Percentiles rank a stretch among this genome's conserved stretches.
phyloP scores from a whole-genome alignment of 176 grass and related monocot genomes.

The Pontederia paniculata region DNA sequence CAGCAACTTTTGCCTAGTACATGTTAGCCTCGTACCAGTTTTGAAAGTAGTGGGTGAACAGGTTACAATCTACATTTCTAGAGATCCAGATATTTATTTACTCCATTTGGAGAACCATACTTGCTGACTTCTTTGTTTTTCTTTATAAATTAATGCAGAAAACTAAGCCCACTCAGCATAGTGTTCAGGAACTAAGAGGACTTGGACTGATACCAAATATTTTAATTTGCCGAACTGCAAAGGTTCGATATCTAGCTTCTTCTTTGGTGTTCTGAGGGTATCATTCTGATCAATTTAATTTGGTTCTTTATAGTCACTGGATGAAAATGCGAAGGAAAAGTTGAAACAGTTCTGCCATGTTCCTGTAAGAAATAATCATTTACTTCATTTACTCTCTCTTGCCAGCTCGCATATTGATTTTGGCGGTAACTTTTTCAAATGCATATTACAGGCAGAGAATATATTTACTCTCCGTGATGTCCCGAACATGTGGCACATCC shows the following conservation, averaged over 20 bases:
- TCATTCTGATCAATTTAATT: constrained; percentile 1
- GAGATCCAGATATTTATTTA: not conserved
- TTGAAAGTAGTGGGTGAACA: constrained; percentile 41
- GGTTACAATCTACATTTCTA: constrained; percentile 11
- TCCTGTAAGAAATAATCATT: constrained; percentile 14
- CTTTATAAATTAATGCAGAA: constrained; percentile 26
- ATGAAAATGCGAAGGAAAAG: constrained; percentile 36
- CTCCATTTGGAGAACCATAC: no score
- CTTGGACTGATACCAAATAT: constrained; percentile 36
- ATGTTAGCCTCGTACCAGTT: constrained; percentile 37
- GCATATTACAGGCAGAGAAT: constrained; percentile 21
- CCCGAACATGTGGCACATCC: constrained; percentile 38
- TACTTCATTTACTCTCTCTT: not conserved
- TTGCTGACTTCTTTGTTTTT: not conserved
- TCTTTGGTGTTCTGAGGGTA: not conserved
- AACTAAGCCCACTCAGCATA: constrained; percentile 51
- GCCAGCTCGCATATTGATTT: not conserved
- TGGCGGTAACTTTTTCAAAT: not conserved
- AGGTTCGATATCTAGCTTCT: constrained; percentile 11
- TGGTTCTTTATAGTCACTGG: constrained; percentile 24
- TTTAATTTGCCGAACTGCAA: constrained; percentile 39
- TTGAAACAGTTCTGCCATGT: constrained; percentile 42
- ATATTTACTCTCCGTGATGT: constrained; percentile 43
- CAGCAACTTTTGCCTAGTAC: constrained; percentile 33
- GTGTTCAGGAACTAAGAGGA: constrained; percentile 35